phyloP scores from a whole-genome alignment of 2,329 filamentous ascomycete species.

The Pyricularia pennisetigena region DNA sequence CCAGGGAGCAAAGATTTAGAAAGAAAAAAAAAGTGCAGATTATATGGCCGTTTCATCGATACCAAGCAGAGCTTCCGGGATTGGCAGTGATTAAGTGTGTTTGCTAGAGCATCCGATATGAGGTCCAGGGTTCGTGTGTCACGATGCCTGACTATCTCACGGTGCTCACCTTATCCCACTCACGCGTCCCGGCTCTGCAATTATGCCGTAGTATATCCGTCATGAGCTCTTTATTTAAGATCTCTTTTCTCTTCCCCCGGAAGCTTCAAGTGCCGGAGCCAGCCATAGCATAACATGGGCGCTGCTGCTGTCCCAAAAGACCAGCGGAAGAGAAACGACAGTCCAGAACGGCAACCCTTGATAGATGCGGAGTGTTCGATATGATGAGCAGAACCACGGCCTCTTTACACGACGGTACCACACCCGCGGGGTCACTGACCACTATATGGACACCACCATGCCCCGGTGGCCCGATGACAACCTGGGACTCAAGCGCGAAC shows the following conservation, averaged over 20 bases:
- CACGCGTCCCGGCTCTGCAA: neutral
- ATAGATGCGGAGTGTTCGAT: neutral
- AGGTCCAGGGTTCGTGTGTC: neutral
- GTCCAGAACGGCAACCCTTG: too few relatives aligned
- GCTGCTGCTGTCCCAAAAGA: neutral
- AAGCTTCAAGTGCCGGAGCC: neutral
- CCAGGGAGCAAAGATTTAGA: neutral
- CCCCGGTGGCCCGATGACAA: neutral
- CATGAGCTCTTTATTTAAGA: neutral
- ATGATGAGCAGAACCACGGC: neutral
- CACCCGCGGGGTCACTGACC: neutral
- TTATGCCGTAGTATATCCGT: neutral
- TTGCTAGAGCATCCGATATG: neutral
- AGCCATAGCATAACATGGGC: neutral
- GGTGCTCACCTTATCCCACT: neutral
- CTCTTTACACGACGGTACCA: neutral
- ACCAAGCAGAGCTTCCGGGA: neutral
- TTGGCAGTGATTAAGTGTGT: neutral
- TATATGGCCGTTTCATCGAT: neutral
- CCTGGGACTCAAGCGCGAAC: neutral
- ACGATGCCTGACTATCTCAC: neutral
- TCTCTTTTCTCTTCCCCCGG: neutral
- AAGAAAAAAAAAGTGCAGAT: neutral
- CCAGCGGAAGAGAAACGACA: neutral
- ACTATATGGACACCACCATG: constrained; percentile 3